Base-by-base conservation (phyloP, 352 stramenopile species). In the Globisporangium solare region DNA sequence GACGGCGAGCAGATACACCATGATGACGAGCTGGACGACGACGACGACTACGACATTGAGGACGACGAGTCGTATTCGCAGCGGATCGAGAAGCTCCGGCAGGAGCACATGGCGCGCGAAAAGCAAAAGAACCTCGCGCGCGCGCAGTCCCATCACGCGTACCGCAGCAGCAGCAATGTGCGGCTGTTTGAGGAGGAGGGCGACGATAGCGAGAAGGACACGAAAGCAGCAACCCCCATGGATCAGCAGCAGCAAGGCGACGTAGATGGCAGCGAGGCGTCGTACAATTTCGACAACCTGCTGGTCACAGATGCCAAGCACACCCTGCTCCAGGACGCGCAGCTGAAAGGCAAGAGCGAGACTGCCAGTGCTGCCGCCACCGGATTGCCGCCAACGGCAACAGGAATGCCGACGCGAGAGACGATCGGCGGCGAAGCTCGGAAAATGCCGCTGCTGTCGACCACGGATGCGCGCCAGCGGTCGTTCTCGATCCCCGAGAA, bases 101-200 rank as follows among this genome's bases (percentile, higher is more conserved):
- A 86, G 57, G 76, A 80, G 22, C 79, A 89, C 70, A 74, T 89
- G 66, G 69, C 66, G 31, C 68, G 72, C 22, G 79, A 89, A 62
- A 85, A 83, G 55, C 73, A 76, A 54, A 86, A 86, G 45, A 35
- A 35, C 27, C 27, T 35, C 27, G 41, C 57, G 24, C 49, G 49
- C 41, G 49, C 52, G 18, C 56, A 63, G 56, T 50, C 46, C 39
- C 50, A 35, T 35, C 27, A 35, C 27, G 27, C 27, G 27, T 35
- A 55, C 4, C 32, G 24, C n/a, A 37, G 45, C 27, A 39, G 15
- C 22, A 31, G 12, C 43, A 17, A 42, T 21, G 47, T 85, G 48
- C 61, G 64, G 53, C 56, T 85, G 18, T 79, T 75, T 40, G 75
- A 83, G 47, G 71, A 74, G 60, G 64, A 75, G 6, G 63, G 70